Conservation (phyloP, 108 stramenopile species). For the Schizochytrium sp. region DNA sequence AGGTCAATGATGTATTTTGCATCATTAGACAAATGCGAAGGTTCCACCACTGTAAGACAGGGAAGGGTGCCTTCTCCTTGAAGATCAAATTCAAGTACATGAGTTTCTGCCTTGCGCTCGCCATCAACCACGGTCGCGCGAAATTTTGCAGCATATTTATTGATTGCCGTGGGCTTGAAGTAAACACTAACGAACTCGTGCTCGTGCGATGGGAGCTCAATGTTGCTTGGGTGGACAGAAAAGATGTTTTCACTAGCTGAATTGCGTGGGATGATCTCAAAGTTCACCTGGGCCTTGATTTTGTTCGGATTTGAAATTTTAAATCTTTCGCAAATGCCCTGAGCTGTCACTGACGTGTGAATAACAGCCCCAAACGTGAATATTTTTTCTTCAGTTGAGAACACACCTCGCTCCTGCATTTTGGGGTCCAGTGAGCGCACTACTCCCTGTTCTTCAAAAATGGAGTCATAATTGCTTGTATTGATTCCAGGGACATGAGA, state of each 20-base stretch:
- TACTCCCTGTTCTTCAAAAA: conserved; percentile 79
- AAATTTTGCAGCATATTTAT: conserved; percentile 71
- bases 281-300: conserved; percentile 71
- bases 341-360: conserved; percentile 1
- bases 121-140: conserved; percentile 71
- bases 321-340: conserved; percentile 73
- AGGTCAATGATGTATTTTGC: conserved; percentile 70
- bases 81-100: conserved; percentile 71
- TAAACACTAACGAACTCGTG: conserved; percentile 76
- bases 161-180: conserved; percentile 76
- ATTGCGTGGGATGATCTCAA: conserved; percentile 58
- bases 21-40: conserved; percentile 60
- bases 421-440: conserved; percentile 63
- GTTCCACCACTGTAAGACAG: conserved; percentile 73
- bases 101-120: not conserved
- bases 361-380: conserved; percentile 72
- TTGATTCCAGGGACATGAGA: conserved; percentile 72
- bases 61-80: conserved; percentile 76
- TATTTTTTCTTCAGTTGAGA: conserved; percentile 67
- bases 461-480: conserved; percentile 63
- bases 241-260: conserved; percentile 63
- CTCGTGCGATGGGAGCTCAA: conserved; percentile 79
- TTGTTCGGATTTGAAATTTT: conserved; percentile 77
- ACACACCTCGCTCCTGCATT: conserved; percentile 41
- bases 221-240: conserved; percentile 71